Conservation (phyloP, 129 eudicot species). For the Ambrosia artemisiifolia region DNA sequence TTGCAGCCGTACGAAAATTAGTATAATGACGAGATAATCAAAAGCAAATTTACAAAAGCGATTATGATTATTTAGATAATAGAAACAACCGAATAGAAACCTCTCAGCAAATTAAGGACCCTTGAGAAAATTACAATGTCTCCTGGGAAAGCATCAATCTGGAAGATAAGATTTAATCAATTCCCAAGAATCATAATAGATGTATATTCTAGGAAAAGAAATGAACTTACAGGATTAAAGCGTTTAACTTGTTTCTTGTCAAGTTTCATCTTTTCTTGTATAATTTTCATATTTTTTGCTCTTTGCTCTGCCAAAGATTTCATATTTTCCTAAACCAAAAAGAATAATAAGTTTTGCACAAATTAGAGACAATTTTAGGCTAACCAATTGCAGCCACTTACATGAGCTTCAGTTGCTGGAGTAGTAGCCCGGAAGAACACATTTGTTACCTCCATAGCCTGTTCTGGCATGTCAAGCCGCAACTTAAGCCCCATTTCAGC, state of each 20-base stretch:
- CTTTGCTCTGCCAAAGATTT: conserved; percentile 77
- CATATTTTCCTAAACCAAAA: conserved; percentile 57
- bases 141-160: conserved; percentile 99
- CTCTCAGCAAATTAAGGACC: conserved; percentile 95
- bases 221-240: conserved; percentile 80
- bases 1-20: background rate
- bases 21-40: background rate
- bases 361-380: background rate
- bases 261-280: conserved; percentile 87
- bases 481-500: conserved; percentile 95
- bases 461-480: conserved; percentile 93
- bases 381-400: conserved; percentile 31
- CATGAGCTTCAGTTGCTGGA: conserved; percentile 82
- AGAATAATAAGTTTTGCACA: conserved; percentile 7
- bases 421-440: conserved; percentile 84
- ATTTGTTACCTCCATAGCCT: conserved; percentile 86
- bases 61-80: background rate
- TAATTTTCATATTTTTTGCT: conserved; percentile 51
- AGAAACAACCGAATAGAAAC: conserved; percentile 30
- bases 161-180: conserved; percentile 26
- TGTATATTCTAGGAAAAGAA: background rate
- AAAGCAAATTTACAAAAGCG: background rate
- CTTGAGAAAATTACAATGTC: conserved; percentile 89
- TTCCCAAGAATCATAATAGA: conserved; percentile 6
- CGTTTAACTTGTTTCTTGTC: conserved; percentile 75